phyloP scores from a whole-genome alignment of 345 rosid genomes.

The Gossypium raimondii region DNA sequence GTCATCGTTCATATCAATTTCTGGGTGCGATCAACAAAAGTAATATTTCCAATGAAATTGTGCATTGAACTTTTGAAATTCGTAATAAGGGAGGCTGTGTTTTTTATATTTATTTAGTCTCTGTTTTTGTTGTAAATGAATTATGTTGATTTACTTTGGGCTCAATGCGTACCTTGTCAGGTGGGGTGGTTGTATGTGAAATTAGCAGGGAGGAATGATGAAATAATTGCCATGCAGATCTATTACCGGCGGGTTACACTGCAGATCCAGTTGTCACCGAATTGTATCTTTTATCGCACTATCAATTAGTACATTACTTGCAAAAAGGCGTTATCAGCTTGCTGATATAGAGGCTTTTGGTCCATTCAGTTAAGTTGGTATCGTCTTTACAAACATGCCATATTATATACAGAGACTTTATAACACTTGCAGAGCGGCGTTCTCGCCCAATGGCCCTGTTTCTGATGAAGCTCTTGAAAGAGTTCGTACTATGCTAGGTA shows the following conservation, averaged over 20 bases:
- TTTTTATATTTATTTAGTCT: neutral
- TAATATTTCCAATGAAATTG: neutral
- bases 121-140: neutral
- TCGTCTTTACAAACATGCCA: conserved; percentile 54
- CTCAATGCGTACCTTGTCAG: neutral
- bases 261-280: conserved; percentile 24
- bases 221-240: conserved; percentile 33
- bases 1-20: no score
- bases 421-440: conserved; percentile 64
- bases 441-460: conserved; percentile 63
- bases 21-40: no score
- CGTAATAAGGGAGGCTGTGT: neutral
- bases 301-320: conserved; percentile 11
- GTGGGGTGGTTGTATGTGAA: conserved; percentile 11
- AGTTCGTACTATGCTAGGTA: conserved; percentile 70
- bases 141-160: conserved; percentile 11
- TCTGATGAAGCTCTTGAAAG: conserved; percentile 74
- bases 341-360: conserved; percentile 23
- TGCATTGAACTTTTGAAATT: neutral
- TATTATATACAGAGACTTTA: conserved; percentile 74
- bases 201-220: conserved; percentile 22
- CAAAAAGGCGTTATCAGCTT: conserved; percentile 30
- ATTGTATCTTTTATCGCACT: conserved; percentile 22
- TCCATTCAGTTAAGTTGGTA: conserved; percentile 35
- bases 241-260: conserved; percentile 19